These are phyloP conservation scores for Bruguiera parviflora DNA, from an alignment of 345 rosid species.

Conservation along the genomic window DNA sequence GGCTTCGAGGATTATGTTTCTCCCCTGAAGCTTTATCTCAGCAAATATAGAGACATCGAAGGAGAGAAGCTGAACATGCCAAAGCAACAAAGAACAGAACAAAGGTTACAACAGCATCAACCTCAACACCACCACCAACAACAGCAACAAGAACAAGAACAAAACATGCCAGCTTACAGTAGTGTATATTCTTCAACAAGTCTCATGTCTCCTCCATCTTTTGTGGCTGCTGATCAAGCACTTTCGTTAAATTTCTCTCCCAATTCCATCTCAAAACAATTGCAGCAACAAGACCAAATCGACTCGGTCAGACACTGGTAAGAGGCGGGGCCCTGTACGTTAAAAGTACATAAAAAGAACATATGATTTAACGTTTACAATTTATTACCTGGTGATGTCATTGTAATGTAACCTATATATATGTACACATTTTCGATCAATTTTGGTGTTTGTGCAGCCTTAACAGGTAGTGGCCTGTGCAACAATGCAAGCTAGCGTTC, in stretches of 20 bases:
- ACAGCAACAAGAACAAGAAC: constrained; percentile 1
- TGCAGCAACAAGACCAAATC: constrained; percentile 59
- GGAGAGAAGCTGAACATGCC: constrained; percentile 16
- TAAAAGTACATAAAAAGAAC: too few species aligned
- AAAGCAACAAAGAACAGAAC: constrained; percentile 18
- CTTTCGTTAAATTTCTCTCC: constrained; percentile 58
- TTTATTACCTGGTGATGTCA: too few species aligned
- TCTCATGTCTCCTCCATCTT: constrained; percentile 42
- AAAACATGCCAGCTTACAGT: constrained; percentile 23
- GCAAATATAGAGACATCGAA: constrained; percentile 19
- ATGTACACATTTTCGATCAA: too few species aligned
- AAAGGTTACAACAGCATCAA: constrained; percentile 22
- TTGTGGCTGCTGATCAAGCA: constrained; percentile 36
- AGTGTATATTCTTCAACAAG: constrained; percentile 39
- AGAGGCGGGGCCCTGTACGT: background rate
- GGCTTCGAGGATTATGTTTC: constrained; percentile 22
- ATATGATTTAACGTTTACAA: too few species aligned
- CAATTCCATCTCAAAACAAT: constrained; percentile 51
- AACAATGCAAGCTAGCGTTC: too few species aligned
- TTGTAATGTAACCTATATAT: too few species aligned
- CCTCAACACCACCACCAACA: constrained; percentile 30
- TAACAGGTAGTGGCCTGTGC: too few species aligned
- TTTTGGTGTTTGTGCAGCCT: too few species aligned
- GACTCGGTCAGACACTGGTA: constrained; percentile 52
- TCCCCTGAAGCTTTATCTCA: constrained; percentile 14